Evolutionary conservation across 1,139 yeast species (phyloP).

Genomic region (Pichia sp.): DNA sequence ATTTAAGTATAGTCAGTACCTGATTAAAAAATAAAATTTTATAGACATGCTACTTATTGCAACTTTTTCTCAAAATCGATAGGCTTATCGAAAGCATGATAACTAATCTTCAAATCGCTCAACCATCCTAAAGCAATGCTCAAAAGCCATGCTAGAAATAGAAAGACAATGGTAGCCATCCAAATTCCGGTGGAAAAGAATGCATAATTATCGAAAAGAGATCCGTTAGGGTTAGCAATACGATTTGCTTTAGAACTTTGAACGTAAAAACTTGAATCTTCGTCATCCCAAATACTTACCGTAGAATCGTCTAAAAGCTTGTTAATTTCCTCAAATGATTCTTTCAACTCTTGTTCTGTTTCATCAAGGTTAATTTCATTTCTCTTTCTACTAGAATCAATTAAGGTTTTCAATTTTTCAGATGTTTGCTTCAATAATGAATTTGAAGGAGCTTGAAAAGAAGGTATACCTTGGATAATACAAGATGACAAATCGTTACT

Average conservation of each 20-base stretch:
- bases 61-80: constrained; percentile 56
- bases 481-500: constrained; percentile 10
- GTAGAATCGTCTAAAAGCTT: constrained; percentile 23
- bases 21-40: not conserved
- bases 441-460: constrained; percentile 15
- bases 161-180: constrained; percentile 54
- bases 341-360: constrained; percentile 24
- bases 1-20: too few relatives aligned
- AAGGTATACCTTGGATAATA: constrained; percentile 28
- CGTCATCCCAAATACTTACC: constrained; percentile 14
- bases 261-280: not conserved
- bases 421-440: constrained; percentile 3
- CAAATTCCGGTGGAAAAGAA: constrained; percentile 61
- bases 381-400: constrained; percentile 10
- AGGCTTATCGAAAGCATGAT: constrained; percentile 66
- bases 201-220: constrained; percentile 41
- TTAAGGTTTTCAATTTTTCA: constrained; percentile 1
- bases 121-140: constrained; percentile 56
- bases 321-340: constrained; percentile 26
- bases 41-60: constrained; percentile 31
- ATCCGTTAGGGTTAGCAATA: constrained; percentile 21
- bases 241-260: not conserved
- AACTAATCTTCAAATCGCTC: constrained; percentile 54
- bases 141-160: constrained; percentile 45
- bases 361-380: constrained; percentile 21